Conservation (phyloP, 2,329 filamentous ascomycete genomes). For the Penicillium oxalicum region DNA sequence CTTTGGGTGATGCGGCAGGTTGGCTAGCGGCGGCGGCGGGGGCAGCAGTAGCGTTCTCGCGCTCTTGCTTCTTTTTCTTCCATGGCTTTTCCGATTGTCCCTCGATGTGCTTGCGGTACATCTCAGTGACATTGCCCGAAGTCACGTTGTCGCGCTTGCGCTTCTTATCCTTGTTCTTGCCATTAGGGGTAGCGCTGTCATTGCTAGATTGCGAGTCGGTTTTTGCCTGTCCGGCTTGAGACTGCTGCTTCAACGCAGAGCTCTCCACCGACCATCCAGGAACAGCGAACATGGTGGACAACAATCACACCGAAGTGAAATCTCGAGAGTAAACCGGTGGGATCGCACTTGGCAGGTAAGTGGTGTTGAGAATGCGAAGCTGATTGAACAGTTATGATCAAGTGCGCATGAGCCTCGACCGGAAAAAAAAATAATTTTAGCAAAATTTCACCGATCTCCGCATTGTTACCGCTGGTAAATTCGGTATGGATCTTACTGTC, state of each 20-base stretch:
- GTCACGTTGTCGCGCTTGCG: conserved; percentile 54
- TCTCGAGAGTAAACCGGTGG: no score
- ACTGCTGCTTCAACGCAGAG: conserved; percentile 65
- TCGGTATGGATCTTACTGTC: conserved; percentile 3
- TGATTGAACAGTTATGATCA: background rate
- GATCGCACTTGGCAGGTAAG: no score
- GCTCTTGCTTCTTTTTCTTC: conserved; percentile 27
- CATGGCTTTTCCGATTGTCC: conserved; percentile 47
- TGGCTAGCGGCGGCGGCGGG: background rate
- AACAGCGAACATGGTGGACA: conserved; percentile 69
- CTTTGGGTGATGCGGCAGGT: conserved; percentile 13
- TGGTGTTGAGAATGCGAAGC: background rate
- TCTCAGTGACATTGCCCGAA: conserved; percentile 63
- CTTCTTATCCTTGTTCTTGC: conserved; percentile 43
- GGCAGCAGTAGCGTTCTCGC: conserved; percentile 19
- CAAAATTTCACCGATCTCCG: conserved; percentile 9
- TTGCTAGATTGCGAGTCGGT: conserved; percentile 48
- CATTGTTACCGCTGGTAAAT: conserved; percentile 6
- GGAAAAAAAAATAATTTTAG: conserved; percentile 11
- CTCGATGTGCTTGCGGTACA: conserved; percentile 77
- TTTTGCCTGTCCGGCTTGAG: conserved; percentile 53
- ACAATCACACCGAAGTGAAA: no score
- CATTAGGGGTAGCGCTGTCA: conserved; percentile 22
- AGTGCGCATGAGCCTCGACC: background rate
- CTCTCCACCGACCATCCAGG: conserved; percentile 83